These are phyloP conservation scores for Suillus subluteus DNA, from an alignment of 768 basidiomycete genomes.

Conservation along the genomic window DNA sequence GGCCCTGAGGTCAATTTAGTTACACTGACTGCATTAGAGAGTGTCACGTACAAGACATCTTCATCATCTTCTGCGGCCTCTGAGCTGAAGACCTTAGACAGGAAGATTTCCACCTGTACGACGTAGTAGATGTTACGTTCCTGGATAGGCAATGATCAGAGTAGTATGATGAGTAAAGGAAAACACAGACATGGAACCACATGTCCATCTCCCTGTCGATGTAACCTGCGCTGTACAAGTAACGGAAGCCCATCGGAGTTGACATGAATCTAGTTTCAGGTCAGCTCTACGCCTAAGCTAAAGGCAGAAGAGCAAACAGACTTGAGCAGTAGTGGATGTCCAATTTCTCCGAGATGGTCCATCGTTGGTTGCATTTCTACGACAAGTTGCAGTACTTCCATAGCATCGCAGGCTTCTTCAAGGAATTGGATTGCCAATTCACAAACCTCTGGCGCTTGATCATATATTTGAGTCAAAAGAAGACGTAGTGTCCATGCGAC, in stretches of 20 bases:
- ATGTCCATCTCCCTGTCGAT: slow-evolving; percentile 94
- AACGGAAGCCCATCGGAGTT: slow-evolving; percentile 89
- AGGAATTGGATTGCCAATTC: slow-evolving; percentile 88
- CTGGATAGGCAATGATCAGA: slow-evolving; percentile 45
- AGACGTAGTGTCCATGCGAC: slow-evolving; percentile 90
- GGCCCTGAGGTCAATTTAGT: slow-evolving; percentile 42
- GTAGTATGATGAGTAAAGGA: not conserved
- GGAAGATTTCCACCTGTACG: slow-evolving; percentile 90
- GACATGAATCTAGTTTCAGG: slow-evolving; percentile 79
- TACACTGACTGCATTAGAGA: not conserved
- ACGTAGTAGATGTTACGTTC: slow-evolving; percentile 94
- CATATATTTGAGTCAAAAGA: slow-evolving; percentile 94
- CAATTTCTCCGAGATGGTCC: slow-evolving; percentile 93
- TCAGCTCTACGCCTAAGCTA: slow-evolving; percentile 5
- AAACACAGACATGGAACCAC: slow-evolving; percentile 84
- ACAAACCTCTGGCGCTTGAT: slow-evolving; percentile 87
- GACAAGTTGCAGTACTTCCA: slow-evolving; percentile 83
- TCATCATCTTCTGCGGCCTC: slow-evolving; percentile 64
- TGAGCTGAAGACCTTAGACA: slow-evolving; percentile 75
- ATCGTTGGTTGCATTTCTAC: slow-evolving; percentile 94
- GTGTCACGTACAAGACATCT: slow-evolving; percentile 52
- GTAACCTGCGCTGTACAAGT: slow-evolving; percentile 89
- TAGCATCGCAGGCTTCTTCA: slow-evolving; percentile 86
- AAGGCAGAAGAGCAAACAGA: slow-evolving; percentile 39
- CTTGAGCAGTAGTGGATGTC: slow-evolving; percentile 87